These are phyloP conservation scores for Hymenoscyphus fructigenus DNA, from an alignment of 2,329 filamentous ascomycete genomes.

Conservation along the genomic window DNA sequence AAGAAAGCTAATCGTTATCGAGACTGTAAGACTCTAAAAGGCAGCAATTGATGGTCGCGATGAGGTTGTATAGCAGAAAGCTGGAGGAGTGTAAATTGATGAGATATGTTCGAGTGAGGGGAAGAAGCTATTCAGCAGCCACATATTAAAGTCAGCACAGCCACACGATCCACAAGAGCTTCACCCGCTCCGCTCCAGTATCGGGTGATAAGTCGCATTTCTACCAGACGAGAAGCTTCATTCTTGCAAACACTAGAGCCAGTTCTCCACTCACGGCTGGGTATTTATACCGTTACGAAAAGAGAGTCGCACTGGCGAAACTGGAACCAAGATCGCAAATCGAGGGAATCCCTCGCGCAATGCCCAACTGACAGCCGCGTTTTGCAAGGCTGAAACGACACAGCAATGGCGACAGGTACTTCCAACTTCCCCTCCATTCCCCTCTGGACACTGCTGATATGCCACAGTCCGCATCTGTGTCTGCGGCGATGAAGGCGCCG, in stretches of 20 bases:
- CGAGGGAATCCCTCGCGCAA: slow-evolving; percentile 11
- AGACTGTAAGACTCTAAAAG: too few species aligned
- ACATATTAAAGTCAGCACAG: background rate
- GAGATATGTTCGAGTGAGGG: too few species aligned
- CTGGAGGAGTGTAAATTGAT: too few species aligned
- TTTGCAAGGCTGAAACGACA: slow-evolving; percentile 29
- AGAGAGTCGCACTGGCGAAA: background rate
- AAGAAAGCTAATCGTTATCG: too few species aligned
- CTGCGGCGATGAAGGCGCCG: slow-evolving; percentile 94
- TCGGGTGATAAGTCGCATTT: background rate
- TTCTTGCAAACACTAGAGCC: background rate
- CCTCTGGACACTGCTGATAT: slow-evolving; percentile 13
- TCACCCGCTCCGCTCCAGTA: background rate
- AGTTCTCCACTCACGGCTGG: background rate
- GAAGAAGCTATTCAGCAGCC: background rate
- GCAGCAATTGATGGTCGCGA: too few species aligned
- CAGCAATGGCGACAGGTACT: slow-evolving; percentile 34
- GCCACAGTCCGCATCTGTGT: slow-evolving; percentile 83
- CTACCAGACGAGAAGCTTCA: background rate
- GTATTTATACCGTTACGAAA: background rate
- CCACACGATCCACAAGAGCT: too few species aligned
- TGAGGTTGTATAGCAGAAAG: too few species aligned
- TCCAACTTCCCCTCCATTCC: background rate
- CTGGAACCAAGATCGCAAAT: background rate
- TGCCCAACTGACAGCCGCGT: slow-evolving; percentile 25